phyloP scores from a whole-genome alignment of 208 protist genomes.

The Ichthyophonus hoferi region DNA sequence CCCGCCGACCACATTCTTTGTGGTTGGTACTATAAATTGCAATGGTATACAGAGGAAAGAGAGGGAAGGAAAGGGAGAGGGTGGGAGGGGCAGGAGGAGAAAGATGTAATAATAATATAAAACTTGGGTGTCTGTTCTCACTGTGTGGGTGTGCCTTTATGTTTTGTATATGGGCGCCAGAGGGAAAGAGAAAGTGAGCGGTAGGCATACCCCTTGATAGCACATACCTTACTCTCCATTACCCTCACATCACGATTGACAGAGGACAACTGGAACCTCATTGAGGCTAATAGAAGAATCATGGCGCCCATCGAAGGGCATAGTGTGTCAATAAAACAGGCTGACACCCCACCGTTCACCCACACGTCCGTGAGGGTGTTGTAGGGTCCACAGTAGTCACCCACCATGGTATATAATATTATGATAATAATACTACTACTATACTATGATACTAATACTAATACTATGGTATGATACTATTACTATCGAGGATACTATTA shows the following conservation, averaged over 20 bases:
- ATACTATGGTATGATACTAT: no score
- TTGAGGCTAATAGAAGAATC: not conserved
- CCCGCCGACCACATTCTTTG: no score
- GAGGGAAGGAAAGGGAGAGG: not conserved
- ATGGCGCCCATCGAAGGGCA: not conserved
- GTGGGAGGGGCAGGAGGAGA: not conserved
- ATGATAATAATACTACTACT: no score
- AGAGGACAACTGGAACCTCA: not conserved
- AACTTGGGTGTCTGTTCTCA: no score
- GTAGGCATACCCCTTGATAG: no score
- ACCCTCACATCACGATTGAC: not conserved
- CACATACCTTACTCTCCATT: not conserved
- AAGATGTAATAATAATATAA: not conserved
- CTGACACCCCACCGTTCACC: not conserved
- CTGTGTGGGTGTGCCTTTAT: no score
- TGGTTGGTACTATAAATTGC: no score
- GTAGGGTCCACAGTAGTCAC: not conserved
- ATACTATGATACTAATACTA: no score
- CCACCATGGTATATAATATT: no score
- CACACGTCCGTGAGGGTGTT: not conserved
- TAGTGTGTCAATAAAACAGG: slow-evolving; percentile 22
- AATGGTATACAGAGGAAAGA: not conserved
- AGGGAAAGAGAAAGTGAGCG: no score
- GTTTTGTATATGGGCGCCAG: no score
- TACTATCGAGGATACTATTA: no score